Evolutionary conservation across 352 stramenopile species (phyloP).

Genomic region (Phytophthora palmivora): DNA sequence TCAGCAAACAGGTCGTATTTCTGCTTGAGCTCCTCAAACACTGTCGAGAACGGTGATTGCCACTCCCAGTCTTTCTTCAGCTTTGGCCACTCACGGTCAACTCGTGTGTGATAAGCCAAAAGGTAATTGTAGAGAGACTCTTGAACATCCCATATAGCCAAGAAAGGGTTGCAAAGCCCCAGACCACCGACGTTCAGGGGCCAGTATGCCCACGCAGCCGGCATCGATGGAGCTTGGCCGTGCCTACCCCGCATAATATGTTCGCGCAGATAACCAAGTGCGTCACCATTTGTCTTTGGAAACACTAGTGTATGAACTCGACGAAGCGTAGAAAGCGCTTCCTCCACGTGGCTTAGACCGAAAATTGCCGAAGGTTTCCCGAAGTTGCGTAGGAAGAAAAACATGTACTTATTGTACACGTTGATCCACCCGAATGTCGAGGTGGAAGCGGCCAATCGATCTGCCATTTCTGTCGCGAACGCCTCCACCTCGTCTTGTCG

Average conservation of each 20-base stretch:
- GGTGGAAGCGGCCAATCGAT: slow-evolving; percentile 35
- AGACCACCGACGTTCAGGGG: slow-evolving; percentile 46
- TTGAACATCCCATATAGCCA: slow-evolving; percentile 43
- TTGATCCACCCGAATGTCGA: slow-evolving; percentile 52
- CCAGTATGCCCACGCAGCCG: slow-evolving; percentile 51
- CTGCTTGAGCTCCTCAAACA: slow-evolving; percentile 25
- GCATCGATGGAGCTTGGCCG: slow-evolving; percentile 21
- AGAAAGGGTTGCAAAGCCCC: slow-evolving; percentile 53
- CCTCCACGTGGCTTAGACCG: slow-evolving; percentile 30
- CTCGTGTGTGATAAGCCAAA: slow-evolving; percentile 25
- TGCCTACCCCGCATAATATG: slow-evolving; percentile 29
- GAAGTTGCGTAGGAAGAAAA: slow-evolving; percentile 61
- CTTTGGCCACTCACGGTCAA: slow-evolving; percentile 37
- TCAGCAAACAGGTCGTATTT: slow-evolving; percentile 43
- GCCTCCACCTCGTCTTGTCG: slow-evolving; percentile 39
- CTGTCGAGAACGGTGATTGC: slow-evolving; percentile 46
- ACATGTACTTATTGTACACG: slow-evolving; percentile 73
- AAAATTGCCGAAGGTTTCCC: slow-evolving; percentile 45
- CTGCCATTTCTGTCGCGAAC: slow-evolving; percentile 51
- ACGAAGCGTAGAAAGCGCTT: slow-evolving; percentile 40
- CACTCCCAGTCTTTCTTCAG: slow-evolving; percentile 47
- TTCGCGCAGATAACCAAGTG: slow-evolving; percentile 36
- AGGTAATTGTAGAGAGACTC: slow-evolving; percentile 38
- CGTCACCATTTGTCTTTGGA: slow-evolving; percentile 40
- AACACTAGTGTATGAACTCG: slow-evolving; percentile 47